A percentile compares a stretch with the other conserved stretches of the same genome.
Conservation (phyloP, 768 basidiomycete genomes). For the Tulasnella sp. region DNA sequence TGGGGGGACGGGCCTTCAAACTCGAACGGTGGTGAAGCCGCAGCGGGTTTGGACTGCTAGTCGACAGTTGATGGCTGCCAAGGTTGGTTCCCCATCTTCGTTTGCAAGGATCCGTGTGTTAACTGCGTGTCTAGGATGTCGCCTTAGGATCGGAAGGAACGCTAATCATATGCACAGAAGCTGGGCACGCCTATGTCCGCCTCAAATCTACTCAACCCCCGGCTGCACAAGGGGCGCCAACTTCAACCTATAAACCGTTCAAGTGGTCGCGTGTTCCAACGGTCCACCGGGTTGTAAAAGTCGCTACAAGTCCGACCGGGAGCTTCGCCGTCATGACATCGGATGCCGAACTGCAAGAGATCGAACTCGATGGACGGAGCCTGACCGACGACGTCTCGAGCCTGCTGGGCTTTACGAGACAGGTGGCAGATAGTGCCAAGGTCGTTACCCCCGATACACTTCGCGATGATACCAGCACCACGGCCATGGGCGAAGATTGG, state of each 20-base stretch:
- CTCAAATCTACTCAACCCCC: conserved; percentile 38
- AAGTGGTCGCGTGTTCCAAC: conserved; percentile 75
- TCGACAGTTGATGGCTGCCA: conserved; percentile 78
- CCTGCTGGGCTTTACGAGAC: conserved; percentile 29
- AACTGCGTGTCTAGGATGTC: conserved; percentile 56
- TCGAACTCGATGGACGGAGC: conserved; percentile 47
- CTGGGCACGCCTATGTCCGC: conserved; percentile 83
- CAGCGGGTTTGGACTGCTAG: conserved; percentile 86
- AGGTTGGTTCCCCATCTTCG: conserved; percentile 33
- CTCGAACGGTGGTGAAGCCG: conserved; percentile 42
- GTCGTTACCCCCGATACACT: not conserved
- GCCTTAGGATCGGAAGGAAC: conserved; percentile 82
- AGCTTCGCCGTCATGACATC: conserved; percentile 78
- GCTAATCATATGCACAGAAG: conserved; percentile 86
- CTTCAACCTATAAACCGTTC: conserved; percentile 28
- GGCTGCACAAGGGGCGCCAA: not conserved
- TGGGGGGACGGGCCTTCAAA: not conserved
- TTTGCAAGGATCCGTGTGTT: not conserved
- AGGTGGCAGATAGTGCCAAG: not conserved
- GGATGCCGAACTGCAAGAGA: conserved; percentile 53
- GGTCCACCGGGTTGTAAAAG: conserved; percentile 76
- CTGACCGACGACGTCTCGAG: conserved; percentile 58
- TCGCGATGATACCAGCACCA: not conserved
- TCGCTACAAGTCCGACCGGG: conserved; percentile 79
- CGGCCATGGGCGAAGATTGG: not conserved